phyloP scores from a whole-genome alignment of 2,329 filamentous ascomycete genomes.

The Apiospora marii region DNA sequence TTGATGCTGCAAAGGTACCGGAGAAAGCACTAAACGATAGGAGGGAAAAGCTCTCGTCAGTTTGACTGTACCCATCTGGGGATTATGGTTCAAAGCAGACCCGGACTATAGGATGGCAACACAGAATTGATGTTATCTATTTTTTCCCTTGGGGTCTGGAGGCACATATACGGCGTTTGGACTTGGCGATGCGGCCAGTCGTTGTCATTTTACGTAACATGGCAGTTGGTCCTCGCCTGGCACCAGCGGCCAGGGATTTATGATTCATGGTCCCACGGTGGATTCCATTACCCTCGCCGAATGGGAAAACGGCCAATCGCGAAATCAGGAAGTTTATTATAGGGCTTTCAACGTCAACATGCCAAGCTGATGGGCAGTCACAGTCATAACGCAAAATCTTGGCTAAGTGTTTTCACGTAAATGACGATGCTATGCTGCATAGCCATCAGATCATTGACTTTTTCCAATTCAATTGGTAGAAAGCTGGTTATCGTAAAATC shows the following conservation, averaged over 20 bases:
- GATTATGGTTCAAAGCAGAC: not conserved
- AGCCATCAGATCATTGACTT: not conserved
- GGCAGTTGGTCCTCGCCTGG: slow-evolving; percentile 1
- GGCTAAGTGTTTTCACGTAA: not conserved
- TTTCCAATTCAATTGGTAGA: not conserved
- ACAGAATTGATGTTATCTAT: not conserved
- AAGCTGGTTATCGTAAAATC: not conserved
- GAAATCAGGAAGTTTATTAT: not conserved
- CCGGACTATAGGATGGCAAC: not conserved
- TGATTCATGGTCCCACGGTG: not conserved
- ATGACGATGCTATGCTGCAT: not conserved
- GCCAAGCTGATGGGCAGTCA: not conserved
- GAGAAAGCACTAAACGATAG: not conserved
- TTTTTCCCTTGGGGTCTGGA: not conserved
- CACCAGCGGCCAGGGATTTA: not conserved
- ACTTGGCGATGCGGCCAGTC: slow-evolving; percentile 10
- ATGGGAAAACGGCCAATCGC: not conserved
- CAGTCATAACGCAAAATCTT: not conserved
- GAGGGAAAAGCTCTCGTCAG: not conserved
- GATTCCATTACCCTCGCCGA: not conserved
- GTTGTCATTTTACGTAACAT: slow-evolving; percentile 10
- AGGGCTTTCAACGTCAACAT: not conserved
- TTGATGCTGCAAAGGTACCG: not conserved
- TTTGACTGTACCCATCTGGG: not conserved
- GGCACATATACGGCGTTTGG: not conserved